Conservation (phyloP, 129 eudicot genomes). For the Flaveria sonorensis region DNA sequence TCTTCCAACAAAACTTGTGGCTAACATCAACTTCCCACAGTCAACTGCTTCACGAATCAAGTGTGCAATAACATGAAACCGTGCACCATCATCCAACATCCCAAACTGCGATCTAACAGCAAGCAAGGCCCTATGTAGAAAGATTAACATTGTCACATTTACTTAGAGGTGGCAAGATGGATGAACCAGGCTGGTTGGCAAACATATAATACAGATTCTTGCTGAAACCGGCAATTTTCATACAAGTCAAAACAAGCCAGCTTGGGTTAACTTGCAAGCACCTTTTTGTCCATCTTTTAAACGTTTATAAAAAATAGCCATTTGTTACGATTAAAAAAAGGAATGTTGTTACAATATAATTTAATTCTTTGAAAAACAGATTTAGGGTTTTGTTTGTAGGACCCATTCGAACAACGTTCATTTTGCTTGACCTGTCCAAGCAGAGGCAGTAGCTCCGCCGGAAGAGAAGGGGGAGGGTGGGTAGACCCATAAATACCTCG, state of each 20-base stretch:
- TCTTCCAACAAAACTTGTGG: constrained; percentile 61
- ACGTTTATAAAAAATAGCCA: not conserved
- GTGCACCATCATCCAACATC: constrained; percentile 84
- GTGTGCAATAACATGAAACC: constrained; percentile 87
- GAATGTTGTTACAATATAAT: not conserved
- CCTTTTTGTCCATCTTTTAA: not conserved
- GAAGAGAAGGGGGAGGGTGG: not conserved
- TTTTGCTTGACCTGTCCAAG: too few relatives aligned
- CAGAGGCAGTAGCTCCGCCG: too few relatives aligned
- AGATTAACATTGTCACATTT: constrained; percentile 27
- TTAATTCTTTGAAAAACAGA: too few relatives aligned
- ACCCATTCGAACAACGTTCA: too few relatives aligned
- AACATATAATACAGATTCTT: not conserved
- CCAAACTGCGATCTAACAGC: constrained; percentile 82
- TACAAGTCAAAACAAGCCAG: not conserved
- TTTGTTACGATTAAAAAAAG: not conserved
- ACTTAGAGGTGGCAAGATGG: constrained; percentile 6
- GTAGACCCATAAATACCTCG: not conserved
- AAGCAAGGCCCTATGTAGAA: constrained; percentile 75
- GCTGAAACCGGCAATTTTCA: not conserved
- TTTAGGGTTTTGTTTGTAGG: too few relatives aligned
- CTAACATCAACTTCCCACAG: constrained; percentile 81
- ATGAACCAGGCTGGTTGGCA: not conserved
- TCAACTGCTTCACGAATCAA: constrained; percentile 93
- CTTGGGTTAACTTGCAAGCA: constrained; percentile 1